These are phyloP conservation scores for Athelia sp. DNA, from an alignment of 1,284 basidiomycete species.

Conservation along the genomic window DNA sequence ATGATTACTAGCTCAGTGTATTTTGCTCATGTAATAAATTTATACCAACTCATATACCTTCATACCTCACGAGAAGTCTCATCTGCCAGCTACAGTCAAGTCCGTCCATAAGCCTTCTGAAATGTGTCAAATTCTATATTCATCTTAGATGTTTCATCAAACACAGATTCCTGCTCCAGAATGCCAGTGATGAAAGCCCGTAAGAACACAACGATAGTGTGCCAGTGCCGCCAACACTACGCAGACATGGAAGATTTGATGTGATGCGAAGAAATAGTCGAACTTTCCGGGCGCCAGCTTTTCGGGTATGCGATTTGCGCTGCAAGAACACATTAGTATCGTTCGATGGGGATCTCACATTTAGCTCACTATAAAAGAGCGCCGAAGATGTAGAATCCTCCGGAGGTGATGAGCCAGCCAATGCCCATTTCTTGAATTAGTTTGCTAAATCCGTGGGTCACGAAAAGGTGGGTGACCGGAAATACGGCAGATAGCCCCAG, in stretches of 20 bases:
- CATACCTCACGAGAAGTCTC: too few relatives aligned
- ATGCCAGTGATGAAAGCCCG: slow-evolving; percentile 55
- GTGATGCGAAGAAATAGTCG: slow-evolving; percentile 77
- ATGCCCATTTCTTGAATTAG: slow-evolving; percentile 64
- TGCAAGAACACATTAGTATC: slow-evolving; percentile 27
- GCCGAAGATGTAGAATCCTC: slow-evolving; percentile 69
- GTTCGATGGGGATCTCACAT: neutral
- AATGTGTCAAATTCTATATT: too few relatives aligned
- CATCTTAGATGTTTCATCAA: too few relatives aligned
- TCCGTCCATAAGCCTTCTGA: too few relatives aligned
- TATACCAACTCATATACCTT: too few relatives aligned
- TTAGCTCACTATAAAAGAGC: slow-evolving; percentile 76
- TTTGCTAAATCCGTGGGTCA: slow-evolving; percentile 51
- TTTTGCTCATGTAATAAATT: too few relatives aligned
- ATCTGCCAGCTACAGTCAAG: too few relatives aligned
- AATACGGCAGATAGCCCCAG: slow-evolving; percentile 74
- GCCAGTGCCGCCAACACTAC: slow-evolving; percentile 76
- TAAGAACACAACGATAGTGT: slow-evolving; percentile 64
- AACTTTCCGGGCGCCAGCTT: slow-evolving; percentile 73
- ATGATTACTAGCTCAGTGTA: neutral
- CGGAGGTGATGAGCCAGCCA: slow-evolving; percentile 63
- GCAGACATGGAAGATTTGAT: slow-evolving; percentile 85
- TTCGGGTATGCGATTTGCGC: slow-evolving; percentile 82
- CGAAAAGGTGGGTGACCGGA: slow-evolving; percentile 66
- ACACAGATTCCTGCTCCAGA: slow-evolving; percentile 18